Percentiles rank a stretch among this genome's conserved stretches.
phyloP scores from a whole-genome alignment of 2,329 filamentous ascomycete species.

The Akanthomyces muscarius region DNA sequence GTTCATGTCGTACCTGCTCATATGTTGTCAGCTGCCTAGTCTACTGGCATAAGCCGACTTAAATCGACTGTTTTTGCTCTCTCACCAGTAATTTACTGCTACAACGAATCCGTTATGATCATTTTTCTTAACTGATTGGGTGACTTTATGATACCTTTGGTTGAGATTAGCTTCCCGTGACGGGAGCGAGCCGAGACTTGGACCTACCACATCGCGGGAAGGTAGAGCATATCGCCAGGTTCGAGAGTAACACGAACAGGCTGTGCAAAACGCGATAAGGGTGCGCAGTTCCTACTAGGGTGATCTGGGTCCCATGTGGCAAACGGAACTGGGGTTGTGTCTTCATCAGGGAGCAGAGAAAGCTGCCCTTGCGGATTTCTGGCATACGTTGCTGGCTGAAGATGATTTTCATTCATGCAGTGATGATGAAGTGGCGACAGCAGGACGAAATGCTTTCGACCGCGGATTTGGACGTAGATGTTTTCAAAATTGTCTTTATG shows the following conservation, averaged over 20 bases:
- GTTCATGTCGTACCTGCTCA: conserved; percentile 72
- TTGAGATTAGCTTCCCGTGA: background rate
- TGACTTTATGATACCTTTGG: conserved; percentile 73
- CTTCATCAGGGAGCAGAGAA: conserved; percentile 33
- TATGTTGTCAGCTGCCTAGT: background rate
- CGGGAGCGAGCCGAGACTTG: background rate
- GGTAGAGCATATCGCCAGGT: conserved; percentile 75
- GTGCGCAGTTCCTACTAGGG: conserved; percentile 46
- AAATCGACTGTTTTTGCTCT: background rate
- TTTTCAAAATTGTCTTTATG: conserved; percentile 87
- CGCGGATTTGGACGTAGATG: conserved; percentile 72
- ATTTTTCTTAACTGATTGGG: conserved; percentile 62
- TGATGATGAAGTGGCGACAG: conserved; percentile 67
- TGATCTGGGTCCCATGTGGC: conserved; percentile 71
- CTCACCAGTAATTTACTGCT: conserved; percentile 77
- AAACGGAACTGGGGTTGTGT: conserved; percentile 53
- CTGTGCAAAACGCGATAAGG: conserved; percentile 55
- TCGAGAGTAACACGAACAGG: conserved; percentile 65
- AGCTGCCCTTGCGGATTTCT: conserved; percentile 29
- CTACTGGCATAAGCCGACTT: background rate
- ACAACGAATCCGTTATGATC: conserved; percentile 66
- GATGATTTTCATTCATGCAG: conserved; percentile 60
- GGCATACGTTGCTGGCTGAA: conserved; percentile 57
- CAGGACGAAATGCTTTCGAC: conserved; percentile 70
- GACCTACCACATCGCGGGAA: conserved; percentile 72